Evolutionary conservation across 345 rosid species (phyloP).

Genomic region (Turnera subulata): DNA sequence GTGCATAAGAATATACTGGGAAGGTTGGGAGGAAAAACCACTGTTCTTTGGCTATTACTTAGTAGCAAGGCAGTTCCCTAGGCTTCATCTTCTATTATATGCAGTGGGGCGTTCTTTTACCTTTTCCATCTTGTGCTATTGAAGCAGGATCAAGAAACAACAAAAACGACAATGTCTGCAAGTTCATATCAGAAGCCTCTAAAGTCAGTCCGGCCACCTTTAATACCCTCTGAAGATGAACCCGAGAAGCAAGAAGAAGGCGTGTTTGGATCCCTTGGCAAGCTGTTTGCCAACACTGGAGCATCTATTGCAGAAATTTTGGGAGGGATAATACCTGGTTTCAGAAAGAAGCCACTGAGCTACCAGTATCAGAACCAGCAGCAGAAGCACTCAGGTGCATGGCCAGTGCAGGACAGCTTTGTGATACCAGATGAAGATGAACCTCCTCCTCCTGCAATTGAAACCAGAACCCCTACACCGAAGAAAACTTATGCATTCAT

Average conservation of each 20-base stretch:
- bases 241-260: constrained; percentile 78
- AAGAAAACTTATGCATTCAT: constrained; percentile 86
- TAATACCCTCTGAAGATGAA: constrained; percentile 63
- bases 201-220: constrained; percentile 62
- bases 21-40: too few relatives aligned
- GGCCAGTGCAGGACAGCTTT: constrained; percentile 74
- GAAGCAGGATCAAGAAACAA: constrained; percentile 45
- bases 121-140: constrained; percentile 15
- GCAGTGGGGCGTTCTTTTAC: constrained; percentile 2
- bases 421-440: constrained; percentile 72
- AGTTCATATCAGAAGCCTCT: constrained; percentile 49
- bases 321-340: constrained; percentile 61
- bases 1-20: too few relatives aligned
- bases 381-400: constrained; percentile 37
- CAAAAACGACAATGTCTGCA: constrained; percentile 18
- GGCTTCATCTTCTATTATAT: background rate
- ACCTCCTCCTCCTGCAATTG: constrained; percentile 85
- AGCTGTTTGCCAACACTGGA: constrained; percentile 51
- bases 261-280: constrained; percentile 55
- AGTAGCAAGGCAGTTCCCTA: background rate
- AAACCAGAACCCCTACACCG: constrained; percentile 78
- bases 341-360: constrained; percentile 40
- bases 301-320: constrained; percentile 55
- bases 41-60: too few relatives aligned
- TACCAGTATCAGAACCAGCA: constrained; percentile 34